Conservation (phyloP, 2,329 filamentous ascomycete genomes). For the Ophiobolus disseminans region DNA sequence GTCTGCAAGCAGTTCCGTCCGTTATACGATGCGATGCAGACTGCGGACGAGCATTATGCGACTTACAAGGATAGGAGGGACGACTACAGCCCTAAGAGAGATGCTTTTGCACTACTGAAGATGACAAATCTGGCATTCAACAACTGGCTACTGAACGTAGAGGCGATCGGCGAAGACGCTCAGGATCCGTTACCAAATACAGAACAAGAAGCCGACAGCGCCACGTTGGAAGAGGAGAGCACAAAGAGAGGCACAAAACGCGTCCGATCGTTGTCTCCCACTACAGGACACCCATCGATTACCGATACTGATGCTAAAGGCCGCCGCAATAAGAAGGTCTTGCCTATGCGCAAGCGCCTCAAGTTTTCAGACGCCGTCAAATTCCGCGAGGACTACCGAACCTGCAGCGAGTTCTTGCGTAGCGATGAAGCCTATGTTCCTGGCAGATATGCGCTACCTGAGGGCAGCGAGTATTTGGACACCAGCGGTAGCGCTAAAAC, state of each 20-base stretch:
- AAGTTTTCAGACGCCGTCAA: conserved; percentile 28
- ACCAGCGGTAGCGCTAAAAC: conserved; percentile 31
- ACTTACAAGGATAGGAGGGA: conserved; percentile 17
- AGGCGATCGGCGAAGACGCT: conserved; percentile 10
- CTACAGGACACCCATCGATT: neutral
- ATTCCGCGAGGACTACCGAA: conserved; percentile 26
- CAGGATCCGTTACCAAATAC: neutral
- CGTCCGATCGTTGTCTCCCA: conserved; percentile 11
- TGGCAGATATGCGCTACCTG: conserved; percentile 34
- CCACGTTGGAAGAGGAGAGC: conserved; percentile 2
- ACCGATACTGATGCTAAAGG: neutral
- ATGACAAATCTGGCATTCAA: conserved; percentile 27
- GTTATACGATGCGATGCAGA: conserved; percentile 19
- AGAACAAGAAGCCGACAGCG: neutral
- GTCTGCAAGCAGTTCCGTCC: conserved; percentile 24
- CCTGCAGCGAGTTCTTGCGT: conserved; percentile 21
- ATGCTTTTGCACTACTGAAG: conserved; percentile 20
- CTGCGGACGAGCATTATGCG: conserved; percentile 20
- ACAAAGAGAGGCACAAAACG: conserved; percentile 13
- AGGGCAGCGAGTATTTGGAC: conserved; percentile 35
- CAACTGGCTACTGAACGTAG: conserved; percentile 35
- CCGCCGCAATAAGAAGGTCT: neutral
- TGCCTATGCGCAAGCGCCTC: conserved; percentile 20
- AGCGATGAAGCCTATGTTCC: conserved; percentile 27
- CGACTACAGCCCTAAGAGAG: conserved; percentile 15